Conservation (phyloP, 2,329 filamentous ascomycete species). For the Leptographium lundbergii region DNA sequence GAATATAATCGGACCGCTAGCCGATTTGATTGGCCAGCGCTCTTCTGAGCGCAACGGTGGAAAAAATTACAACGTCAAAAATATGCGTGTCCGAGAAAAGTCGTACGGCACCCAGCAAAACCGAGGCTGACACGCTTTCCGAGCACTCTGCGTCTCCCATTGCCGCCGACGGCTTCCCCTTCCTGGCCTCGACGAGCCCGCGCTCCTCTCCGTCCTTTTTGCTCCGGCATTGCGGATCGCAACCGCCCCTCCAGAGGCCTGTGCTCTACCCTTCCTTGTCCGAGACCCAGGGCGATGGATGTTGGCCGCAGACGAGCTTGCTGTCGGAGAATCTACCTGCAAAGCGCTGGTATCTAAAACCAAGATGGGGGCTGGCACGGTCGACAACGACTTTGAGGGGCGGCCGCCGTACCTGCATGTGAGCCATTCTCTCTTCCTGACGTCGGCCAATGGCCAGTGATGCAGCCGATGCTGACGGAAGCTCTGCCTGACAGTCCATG, state of each 20-base stretch:
- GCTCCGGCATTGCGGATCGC: neutral
- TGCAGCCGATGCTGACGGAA: neutral
- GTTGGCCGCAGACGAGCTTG: constrained; percentile 4
- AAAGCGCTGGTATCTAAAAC: constrained; percentile 1
- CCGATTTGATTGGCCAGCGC: neutral
- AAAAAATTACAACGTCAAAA: neutral
- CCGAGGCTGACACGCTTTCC: neutral
- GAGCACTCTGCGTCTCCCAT: neutral
- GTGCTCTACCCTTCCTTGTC: neutral
- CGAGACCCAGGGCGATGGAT: constrained; percentile 14
- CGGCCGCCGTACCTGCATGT: constrained; percentile 48
- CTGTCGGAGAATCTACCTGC: constrained; percentile 6
- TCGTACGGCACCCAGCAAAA: neutral
- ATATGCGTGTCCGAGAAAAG: neutral
- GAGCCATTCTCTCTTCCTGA: neutral
- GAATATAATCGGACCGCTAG: neutral
- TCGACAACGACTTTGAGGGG: constrained; percentile 37
- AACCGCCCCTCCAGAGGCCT: neutral
- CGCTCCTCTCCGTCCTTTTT: neutral
- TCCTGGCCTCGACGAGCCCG: neutral
- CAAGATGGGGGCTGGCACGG: constrained; percentile 16
- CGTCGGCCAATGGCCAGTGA: too few species aligned
- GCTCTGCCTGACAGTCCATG: constrained; percentile 56
- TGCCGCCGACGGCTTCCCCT: neutral
- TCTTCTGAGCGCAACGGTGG: neutral